Evolutionary conservation across 2,329 filamentous ascomycete species (phyloP).

Genomic region (Scortechinia acanthostroma): DNA sequence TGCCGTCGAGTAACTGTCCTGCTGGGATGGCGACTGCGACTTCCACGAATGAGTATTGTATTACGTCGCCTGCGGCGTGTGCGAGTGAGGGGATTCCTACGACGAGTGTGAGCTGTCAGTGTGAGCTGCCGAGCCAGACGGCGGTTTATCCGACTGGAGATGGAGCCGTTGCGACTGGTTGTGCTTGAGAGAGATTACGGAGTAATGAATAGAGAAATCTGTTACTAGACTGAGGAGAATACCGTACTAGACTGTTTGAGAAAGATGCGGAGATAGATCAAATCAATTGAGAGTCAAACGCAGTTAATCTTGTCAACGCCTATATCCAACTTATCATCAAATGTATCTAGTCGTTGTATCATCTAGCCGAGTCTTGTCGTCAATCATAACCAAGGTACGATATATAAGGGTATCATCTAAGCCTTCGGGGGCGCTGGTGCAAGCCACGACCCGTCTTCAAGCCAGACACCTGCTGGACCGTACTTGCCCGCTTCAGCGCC

Average conservation of each 20-base stretch:
- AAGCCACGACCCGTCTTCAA: constrained; percentile 22
- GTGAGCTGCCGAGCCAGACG: background rate
- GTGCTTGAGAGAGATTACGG: too few relatives aligned
- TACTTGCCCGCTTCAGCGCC: constrained; percentile 27
- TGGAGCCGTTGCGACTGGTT: background rate
- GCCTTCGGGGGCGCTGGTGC: constrained; percentile 13
- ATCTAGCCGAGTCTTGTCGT: too few relatives aligned
- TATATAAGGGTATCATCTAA: too few relatives aligned
- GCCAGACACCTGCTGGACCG: constrained; percentile 26
- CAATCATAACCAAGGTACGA: too few relatives aligned
- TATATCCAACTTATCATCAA: too few relatives aligned
- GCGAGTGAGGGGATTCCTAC: background rate
- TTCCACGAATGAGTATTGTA: background rate
- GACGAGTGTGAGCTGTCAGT: background rate
- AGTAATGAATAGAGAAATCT: too few relatives aligned
- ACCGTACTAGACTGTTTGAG: too few relatives aligned
- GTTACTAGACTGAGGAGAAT: too few relatives aligned
- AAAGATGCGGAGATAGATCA: too few relatives aligned
- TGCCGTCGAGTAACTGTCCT: background rate
- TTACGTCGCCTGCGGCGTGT: background rate
- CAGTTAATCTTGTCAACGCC: too few relatives aligned
- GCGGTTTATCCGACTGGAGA: background rate
- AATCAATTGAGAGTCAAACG: too few relatives aligned
- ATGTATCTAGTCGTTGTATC: too few relatives aligned
- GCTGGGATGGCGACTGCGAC: background rate